Conservation (phyloP, 2,329 filamentous ascomycete species). For the Colletotrichum truncatum region DNA sequence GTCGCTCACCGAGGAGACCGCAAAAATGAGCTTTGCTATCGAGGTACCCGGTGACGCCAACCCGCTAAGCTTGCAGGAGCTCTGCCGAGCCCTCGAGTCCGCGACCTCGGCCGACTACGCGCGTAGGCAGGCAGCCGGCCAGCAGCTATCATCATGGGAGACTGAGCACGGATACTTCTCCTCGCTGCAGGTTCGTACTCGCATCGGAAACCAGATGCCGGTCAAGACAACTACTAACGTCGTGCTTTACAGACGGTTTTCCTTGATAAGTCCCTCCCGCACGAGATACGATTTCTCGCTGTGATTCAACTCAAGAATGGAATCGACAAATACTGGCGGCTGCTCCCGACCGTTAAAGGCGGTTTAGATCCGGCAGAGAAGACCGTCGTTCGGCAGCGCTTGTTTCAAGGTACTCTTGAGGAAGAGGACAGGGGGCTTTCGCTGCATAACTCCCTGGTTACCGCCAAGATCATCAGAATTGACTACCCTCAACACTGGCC, state of each 20-base stretch:
- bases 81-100: conserved; percentile 71
- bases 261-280: conserved; percentile 79
- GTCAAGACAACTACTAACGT: neutral
- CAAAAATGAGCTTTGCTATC: conserved; percentile 73
- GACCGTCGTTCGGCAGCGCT: conserved; percentile 74
- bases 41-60: conserved; percentile 86
- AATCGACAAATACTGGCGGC: conserved; percentile 92
- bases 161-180: conserved; percentile 72
- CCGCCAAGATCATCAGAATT: conserved; percentile 87
- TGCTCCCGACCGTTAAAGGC: conserved; percentile 64
- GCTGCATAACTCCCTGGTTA: conserved; percentile 86
- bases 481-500: conserved; percentile 92
- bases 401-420: conserved; percentile 80
- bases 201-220: neutral
- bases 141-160: conserved; percentile 80
- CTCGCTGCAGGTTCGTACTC: conserved; percentile 67
- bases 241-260: conserved; percentile 71
- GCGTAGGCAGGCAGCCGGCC: conserved; percentile 72
- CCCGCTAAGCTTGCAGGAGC: conserved; percentile 70
- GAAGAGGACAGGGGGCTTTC: conserved; percentile 82
- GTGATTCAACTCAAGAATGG: conserved; percentile 97
- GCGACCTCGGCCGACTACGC: conserved; percentile 70
- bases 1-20: conserved; percentile 22
- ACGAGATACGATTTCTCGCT: conserved; percentile 85
- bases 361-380: conserved; percentile 82